phyloP scores from a whole-genome alignment of 1,139 yeast genomes.

The Saccharomyces hybrid region DNA sequence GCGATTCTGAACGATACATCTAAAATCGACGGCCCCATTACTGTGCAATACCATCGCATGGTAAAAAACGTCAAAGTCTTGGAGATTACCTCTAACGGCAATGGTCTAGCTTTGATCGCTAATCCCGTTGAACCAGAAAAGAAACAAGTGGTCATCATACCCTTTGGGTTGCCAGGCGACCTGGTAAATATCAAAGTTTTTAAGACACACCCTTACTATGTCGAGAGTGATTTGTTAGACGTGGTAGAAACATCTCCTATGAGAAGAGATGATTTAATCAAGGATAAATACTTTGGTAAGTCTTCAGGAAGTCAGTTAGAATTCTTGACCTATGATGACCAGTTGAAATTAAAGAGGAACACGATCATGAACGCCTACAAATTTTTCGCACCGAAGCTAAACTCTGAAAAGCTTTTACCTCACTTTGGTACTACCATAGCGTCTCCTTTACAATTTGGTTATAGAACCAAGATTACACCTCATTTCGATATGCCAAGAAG shows the following conservation, averaged over 20 bases:
- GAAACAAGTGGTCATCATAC: slow-evolving; percentile 53
- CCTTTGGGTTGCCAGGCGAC: slow-evolving; percentile 88
- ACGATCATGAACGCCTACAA: slow-evolving; percentile 79
- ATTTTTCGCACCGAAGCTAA: slow-evolving; percentile 54
- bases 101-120: slow-evolving; percentile 56
- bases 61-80: slow-evolving; percentile 52
- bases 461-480: slow-evolving; percentile 91
- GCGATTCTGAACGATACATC: slow-evolving; percentile 55
- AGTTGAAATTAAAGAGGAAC: slow-evolving; percentile 59
- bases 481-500: slow-evolving; percentile 76
- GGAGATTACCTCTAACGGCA: slow-evolving; percentile 68
- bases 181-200: slow-evolving; percentile 59
- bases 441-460: slow-evolving; percentile 68
- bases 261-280: slow-evolving; percentile 49
- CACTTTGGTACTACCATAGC: slow-evolving; percentile 58
- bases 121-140: slow-evolving; percentile 44
- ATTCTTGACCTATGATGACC: slow-evolving; percentile 62
- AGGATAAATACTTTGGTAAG: slow-evolving; percentile 68
- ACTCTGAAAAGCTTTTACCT: slow-evolving; percentile 44
- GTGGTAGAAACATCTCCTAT: slow-evolving; percentile 41
- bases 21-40: slow-evolving; percentile 34
- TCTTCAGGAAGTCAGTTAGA: slow-evolving; percentile 95
- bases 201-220: slow-evolving; percentile 69
- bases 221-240: slow-evolving; percentile 63
- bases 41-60: slow-evolving; percentile 46